Base-by-base conservation (phyloP, 106 monocot genomes). In the Amphibolis antarctica region DNA sequence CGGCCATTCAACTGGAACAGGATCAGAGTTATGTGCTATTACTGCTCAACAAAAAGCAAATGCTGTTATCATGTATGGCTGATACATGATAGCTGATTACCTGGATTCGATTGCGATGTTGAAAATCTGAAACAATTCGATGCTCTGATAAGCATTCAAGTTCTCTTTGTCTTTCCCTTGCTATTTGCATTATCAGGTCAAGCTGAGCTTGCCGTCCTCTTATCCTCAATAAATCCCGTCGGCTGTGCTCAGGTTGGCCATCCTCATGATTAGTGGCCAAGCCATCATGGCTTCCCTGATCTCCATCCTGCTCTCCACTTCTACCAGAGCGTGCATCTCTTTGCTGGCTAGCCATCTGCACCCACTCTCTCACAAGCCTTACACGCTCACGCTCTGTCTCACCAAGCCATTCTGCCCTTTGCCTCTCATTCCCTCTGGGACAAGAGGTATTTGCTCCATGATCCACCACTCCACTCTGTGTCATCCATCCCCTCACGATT, bases 381-480 rank as follows among this genome's bases (percentile, higher is more conserved):
- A 96, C 94, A 28, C 89, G 69, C 74, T 96, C 83, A 19, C 89
- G 74, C 63, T 89, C 89, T 4, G 59, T 89, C 78, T 96, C 94
- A 0, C 94, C 94, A 5, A 96, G 78, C 89, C 79, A 83, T 67
- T 89, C 94, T 28, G 69, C 76, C 57, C 84, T 73, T 0, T 79
- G 77, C 66, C 77, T 84, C 28, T 75, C 75, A 23, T 51, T 65
- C 49, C 76, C 71, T 23, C 36, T 36, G 7, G 46, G 70, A 9
- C 71, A 72, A 12, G 74, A 72, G 0, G 57, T 42, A 14, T 42
- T 57, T 18, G 66, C 52, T 11, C 44, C 58, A 20, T 67, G 67
- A 14, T 76, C 73, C 46, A 59, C 42, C 48, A 74, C 65, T n/a
- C 73, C 82, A 12, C 50, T 77, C 65, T 84, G 76, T 7, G 57